A percentile compares a stretch with the other conserved stretches of the same genome.
These are phyloP conservation scores for Acephala macrosclerotiorum DNA, from an alignment of 2,329 filamentous ascomycete genomes.

Conservation along the genomic window DNA sequence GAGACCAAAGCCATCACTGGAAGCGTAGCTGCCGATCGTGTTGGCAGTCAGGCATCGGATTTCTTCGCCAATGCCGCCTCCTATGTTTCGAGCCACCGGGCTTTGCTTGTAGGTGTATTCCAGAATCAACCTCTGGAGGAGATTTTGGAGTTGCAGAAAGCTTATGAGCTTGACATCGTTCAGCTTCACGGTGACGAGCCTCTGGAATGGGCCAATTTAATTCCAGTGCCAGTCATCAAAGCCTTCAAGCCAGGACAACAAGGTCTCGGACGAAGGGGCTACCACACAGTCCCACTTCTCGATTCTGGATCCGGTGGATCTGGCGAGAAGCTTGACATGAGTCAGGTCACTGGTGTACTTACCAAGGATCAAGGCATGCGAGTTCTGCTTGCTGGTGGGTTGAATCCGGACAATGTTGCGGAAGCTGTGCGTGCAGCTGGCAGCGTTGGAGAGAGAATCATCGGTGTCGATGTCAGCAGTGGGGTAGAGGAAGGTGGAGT, in stretches of 20 bases:
- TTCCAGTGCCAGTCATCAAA: slow-evolving; percentile 90
- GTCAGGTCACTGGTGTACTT: slow-evolving; percentile 72
- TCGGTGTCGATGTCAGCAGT: slow-evolving; percentile 92
- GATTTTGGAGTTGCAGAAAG: slow-evolving; percentile 78
- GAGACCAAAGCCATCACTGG: slow-evolving; percentile 41
- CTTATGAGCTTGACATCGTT: slow-evolving; percentile 83
- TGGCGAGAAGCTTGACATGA: slow-evolving; percentile 78
- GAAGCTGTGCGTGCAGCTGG: slow-evolving; percentile 70
- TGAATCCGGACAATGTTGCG: slow-evolving; percentile 81
- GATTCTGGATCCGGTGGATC: slow-evolving; percentile 87
- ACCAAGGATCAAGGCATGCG: slow-evolving; percentile 73
- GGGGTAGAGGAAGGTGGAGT: slow-evolving; percentile 86
- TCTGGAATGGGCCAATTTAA: slow-evolving; percentile 86
- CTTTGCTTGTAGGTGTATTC: slow-evolving; percentile 92
- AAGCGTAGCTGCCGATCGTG: slow-evolving; percentile 37
- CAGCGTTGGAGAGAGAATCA: slow-evolving; percentile 65
- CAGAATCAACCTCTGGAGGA: slow-evolving; percentile 87
- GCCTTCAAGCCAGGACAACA: slow-evolving; percentile 78
- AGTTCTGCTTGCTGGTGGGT: slow-evolving; percentile 84
- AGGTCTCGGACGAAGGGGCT: slow-evolving; percentile 72
- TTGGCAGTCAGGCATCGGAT: slow-evolving; percentile 57
- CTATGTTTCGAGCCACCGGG: slow-evolving; percentile 61
- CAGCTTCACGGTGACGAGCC: slow-evolving; percentile 94
- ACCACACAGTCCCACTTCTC: slow-evolving; percentile 83
- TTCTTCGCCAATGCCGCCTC: slow-evolving; percentile 71